Evolutionary conservation across 352 stramenopile species (phyloP).

Genomic region (Blastocystis sp.): DNA sequence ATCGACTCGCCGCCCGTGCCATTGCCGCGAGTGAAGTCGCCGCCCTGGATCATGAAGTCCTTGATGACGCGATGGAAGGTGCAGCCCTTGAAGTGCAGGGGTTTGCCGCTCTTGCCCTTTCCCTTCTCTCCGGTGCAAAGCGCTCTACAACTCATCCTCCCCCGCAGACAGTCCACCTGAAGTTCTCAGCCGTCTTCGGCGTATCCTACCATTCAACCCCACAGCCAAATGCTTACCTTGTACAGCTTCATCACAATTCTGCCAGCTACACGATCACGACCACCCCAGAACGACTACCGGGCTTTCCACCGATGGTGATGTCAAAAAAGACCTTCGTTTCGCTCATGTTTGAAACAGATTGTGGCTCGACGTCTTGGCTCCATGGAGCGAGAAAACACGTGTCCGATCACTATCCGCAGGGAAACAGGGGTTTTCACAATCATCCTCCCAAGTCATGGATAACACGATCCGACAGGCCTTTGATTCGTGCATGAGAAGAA

Average conservation of each 20-base stretch:
- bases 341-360: conserved; percentile 66
- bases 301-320: conserved; percentile 84
- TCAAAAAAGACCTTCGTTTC: conserved; percentile 85
- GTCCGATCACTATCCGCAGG: no score
- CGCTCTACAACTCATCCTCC: conserved; percentile 74
- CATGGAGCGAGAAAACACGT: no score
- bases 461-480: not conserved
- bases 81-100: conserved; percentile 93
- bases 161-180: conserved; percentile 74
- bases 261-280: conserved; percentile 74
- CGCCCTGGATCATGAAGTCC: conserved; percentile 94
- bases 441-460: not conserved
- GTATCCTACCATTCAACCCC: conserved; percentile 78
- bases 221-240: conserved; percentile 74
- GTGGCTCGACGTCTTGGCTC: not conserved
- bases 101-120: conserved; percentile 76
- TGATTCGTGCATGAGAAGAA: not conserved
- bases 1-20: conserved; percentile 88
- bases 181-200: conserved; percentile 95
- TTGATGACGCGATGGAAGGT: conserved; percentile 95
- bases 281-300: conserved; percentile 63
- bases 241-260: conserved; percentile 94
- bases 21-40: conserved; percentile 86
- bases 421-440: no score
- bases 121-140: conserved; percentile 96